Percentiles rank a stretch among this genome's conserved stretches.
Evolutionary conservation across 23 red algal species (phyloP).

Genomic region (Gracilariopsis chorda): DNA sequence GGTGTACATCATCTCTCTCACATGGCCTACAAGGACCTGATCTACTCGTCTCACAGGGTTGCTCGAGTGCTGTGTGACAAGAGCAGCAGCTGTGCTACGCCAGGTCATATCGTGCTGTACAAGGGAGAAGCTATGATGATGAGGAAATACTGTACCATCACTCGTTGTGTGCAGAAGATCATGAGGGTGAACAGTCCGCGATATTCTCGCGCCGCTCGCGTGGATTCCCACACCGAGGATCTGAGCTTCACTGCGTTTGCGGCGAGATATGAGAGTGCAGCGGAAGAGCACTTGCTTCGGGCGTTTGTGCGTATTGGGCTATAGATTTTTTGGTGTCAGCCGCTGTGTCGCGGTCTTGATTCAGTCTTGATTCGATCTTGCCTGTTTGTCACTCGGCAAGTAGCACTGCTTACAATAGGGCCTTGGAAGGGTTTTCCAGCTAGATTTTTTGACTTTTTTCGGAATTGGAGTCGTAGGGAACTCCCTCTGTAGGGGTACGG

Average conservation of each 20-base stretch:
- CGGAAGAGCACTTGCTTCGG: conserved; percentile 17
- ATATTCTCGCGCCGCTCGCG: neutral
- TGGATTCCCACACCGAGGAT: neutral
- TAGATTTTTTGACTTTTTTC: too few species aligned
- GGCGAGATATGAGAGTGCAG: conserved; percentile 7
- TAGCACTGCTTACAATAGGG: too few species aligned
- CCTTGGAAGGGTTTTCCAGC: too few species aligned
- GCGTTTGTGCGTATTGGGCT: conserved; percentile 4
- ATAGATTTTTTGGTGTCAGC: neutral
- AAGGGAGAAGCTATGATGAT: conserved; percentile 14
- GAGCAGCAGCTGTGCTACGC: conserved; percentile 33
- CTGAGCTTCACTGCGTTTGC: conserved; percentile 58
- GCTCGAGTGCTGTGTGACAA: conserved; percentile 27
- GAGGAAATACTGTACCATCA: neutral
- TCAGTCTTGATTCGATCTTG: too few species aligned
- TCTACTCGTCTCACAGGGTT: neutral
- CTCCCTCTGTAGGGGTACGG: too few species aligned
- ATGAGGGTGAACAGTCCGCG: conserved; percentile 60
- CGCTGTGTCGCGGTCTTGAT: too few species aligned
- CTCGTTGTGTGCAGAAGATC: neutral
- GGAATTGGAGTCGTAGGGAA: too few species aligned
- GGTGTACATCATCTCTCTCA: conserved; percentile 22
- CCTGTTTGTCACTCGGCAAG: too few species aligned
- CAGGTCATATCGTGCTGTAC: conserved; percentile 30
- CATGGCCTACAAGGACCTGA: neutral